phyloP scores from a whole-genome alignment of 352 stramenopile genomes.

The Peronosclerospora sorghi region DNA sequence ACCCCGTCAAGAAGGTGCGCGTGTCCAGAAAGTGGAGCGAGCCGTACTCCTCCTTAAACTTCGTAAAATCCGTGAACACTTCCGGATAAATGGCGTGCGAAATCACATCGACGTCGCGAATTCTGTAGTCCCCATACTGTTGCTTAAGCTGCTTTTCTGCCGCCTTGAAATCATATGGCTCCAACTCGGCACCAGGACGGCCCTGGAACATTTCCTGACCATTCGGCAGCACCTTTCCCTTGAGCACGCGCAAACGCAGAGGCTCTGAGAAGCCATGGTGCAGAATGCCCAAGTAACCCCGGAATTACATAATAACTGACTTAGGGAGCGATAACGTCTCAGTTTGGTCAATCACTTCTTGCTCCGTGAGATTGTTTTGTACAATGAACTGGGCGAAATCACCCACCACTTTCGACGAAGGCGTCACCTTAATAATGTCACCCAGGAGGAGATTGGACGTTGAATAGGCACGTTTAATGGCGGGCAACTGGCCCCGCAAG shows the following conservation, averaged over 20 bases:
- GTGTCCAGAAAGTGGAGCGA: constrained; percentile 82
- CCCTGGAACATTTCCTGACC: constrained; percentile 89
- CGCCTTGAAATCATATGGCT: constrained; percentile 88
- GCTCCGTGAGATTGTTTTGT: constrained; percentile 93
- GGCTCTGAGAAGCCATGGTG: constrained; percentile 96
- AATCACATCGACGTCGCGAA: constrained; percentile 91
- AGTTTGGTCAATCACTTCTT: constrained; percentile 91
- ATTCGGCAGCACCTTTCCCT: constrained; percentile 84
- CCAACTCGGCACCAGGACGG: constrained; percentile 93
- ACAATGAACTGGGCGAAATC: constrained; percentile 99
- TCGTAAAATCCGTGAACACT: constrained; percentile 76
- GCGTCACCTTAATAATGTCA: constrained; percentile 98
- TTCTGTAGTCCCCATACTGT: constrained; percentile 80
- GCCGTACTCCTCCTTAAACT: constrained; percentile 79
- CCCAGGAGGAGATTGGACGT: constrained; percentile 91
- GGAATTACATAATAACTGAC: constrained; percentile 97
- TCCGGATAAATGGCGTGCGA: constrained; percentile 89
- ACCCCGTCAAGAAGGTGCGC: constrained; percentile 63
- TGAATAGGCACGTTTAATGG: constrained; percentile 95
- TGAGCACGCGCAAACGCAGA: constrained; percentile 89
- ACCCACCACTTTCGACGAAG: constrained; percentile 95
- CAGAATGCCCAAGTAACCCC: constrained; percentile 92
- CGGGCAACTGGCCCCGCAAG: constrained; percentile 91
- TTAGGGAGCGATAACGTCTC: constrained; percentile 94
- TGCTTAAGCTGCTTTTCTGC: constrained; percentile 81